These are phyloP conservation scores for Bipolaris cookei DNA, from an alignment of 2,329 filamentous ascomycete species.

Conservation along the genomic window DNA sequence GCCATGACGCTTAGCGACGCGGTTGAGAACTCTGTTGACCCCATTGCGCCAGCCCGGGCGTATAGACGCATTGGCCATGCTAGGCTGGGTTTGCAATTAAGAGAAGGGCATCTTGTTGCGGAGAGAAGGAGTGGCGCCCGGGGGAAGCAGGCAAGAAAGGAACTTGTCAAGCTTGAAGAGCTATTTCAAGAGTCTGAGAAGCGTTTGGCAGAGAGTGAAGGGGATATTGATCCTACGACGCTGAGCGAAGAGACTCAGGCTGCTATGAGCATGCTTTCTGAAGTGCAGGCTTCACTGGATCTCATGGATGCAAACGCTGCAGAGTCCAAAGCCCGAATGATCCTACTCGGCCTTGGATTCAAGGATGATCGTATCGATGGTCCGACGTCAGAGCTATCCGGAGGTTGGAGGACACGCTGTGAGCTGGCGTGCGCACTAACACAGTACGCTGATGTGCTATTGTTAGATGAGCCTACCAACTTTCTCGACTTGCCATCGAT, in stretches of 20 bases:
- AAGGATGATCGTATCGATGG: conserved; percentile 65
- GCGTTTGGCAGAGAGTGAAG: conserved; percentile 59
- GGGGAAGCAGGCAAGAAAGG: conserved; percentile 77
- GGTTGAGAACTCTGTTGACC: conserved; percentile 63
- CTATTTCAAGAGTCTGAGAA: conserved; percentile 64
- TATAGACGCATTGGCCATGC: conserved; percentile 68
- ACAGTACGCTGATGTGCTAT: conserved; percentile 76
- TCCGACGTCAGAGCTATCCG: conserved; percentile 71
- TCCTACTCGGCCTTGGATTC: conserved; percentile 73
- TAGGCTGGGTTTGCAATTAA: conserved; percentile 67
- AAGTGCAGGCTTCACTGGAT: conserved; percentile 72
- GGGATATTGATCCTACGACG: conserved; percentile 62
- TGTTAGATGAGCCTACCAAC: conserved; percentile 87
- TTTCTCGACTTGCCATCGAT: conserved; percentile 84
- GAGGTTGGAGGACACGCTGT: conserved; percentile 61
- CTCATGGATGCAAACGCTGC: conserved; percentile 64
- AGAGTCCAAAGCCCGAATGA: conserved; percentile 68
- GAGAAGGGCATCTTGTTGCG: conserved; percentile 75
- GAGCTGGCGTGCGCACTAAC: conserved; percentile 64
- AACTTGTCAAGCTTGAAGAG: conserved; percentile 71
- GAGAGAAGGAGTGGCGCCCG: conserved; percentile 75
- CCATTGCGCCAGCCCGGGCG: conserved; percentile 64
- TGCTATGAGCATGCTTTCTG: conserved; percentile 71
- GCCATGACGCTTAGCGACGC: conserved; percentile 67
- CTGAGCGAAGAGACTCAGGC: conserved; percentile 71